These are phyloP conservation scores for Nannizzia gypsea DNA, from an alignment of 2,329 filamentous ascomycete genomes.

Conservation along the genomic window DNA sequence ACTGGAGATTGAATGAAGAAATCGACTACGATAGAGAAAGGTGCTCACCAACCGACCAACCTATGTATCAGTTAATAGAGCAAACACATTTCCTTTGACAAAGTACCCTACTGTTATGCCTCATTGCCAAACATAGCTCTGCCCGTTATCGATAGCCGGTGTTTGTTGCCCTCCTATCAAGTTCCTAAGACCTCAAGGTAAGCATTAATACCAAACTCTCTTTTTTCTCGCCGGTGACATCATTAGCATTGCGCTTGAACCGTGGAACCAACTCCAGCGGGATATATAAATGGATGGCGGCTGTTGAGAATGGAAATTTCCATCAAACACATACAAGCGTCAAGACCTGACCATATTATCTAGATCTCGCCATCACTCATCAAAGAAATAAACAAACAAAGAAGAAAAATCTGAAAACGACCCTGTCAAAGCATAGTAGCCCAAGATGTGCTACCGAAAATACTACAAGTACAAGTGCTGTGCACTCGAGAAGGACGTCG, in stretches of 20 bases:
- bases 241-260: neutral
- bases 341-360: neutral
- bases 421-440: neutral
- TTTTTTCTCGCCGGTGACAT: neutral
- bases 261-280: neutral
- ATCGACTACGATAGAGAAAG: neutral
- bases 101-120: neutral
- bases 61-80: neutral
- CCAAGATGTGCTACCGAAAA: constrained; percentile 5
- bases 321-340: neutral
- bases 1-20: neutral
- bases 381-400: neutral
- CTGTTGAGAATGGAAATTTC: neutral
- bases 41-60: neutral
- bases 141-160: neutral
- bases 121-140: neutral
- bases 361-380: neutral
- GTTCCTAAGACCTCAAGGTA: neutral
- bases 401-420: neutral
- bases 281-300: neutral
- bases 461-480: constrained; percentile 6
- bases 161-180: neutral
- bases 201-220: neutral
- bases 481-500: neutral
- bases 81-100: neutral